A percentile compares a stretch with the other conserved stretches of the same genome.
Evolutionary conservation across 495 filamentous ascomycete species (phyloP).

Genomic region (Hypoxylon perforatum): DNA sequence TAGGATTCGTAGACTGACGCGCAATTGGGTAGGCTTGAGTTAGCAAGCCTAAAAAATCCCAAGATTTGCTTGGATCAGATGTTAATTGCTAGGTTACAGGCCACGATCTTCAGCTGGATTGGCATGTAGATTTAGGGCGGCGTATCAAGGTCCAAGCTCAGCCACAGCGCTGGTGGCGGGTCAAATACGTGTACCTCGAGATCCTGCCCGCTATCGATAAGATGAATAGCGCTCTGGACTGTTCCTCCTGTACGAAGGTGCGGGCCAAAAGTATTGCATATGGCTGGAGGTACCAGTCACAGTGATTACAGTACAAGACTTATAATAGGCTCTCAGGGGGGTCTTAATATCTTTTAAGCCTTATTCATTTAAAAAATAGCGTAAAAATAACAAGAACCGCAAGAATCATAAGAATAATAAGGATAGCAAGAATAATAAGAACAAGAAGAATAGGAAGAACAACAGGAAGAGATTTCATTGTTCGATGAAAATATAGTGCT

Average conservation of each 20-base stretch:
- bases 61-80: slow-evolving; percentile 24
- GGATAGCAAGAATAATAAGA: too few species aligned
- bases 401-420: not conserved
- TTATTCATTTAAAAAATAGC: too few species aligned
- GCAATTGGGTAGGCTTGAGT: slow-evolving; percentile 31
- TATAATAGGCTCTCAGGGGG: too few species aligned
- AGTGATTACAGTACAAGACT: too few species aligned
- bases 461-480: too few species aligned
- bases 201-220: too few species aligned
- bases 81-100: slow-evolving; percentile 15
- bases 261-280: too few species aligned
- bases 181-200: not conserved
- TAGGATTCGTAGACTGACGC: slow-evolving; percentile 23
- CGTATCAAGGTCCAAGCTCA: slow-evolving; percentile 9
- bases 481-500: too few species aligned
- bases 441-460: too few species aligned
- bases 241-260: too few species aligned
- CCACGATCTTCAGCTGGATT: slow-evolving; percentile 20
- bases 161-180: slow-evolving; percentile 25
- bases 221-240: too few species aligned
- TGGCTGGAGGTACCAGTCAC: too few species aligned
- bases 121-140: slow-evolving; percentile 5
- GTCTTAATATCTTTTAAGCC: not conserved
- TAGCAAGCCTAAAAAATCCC: slow-evolving; percentile 2
- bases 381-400: not conserved